Evolutionary conservation across 805 yeast species (phyloP), one percentile per base, ranked within the genome.

Genomic region (Candida cerambycidarum): DNA sequence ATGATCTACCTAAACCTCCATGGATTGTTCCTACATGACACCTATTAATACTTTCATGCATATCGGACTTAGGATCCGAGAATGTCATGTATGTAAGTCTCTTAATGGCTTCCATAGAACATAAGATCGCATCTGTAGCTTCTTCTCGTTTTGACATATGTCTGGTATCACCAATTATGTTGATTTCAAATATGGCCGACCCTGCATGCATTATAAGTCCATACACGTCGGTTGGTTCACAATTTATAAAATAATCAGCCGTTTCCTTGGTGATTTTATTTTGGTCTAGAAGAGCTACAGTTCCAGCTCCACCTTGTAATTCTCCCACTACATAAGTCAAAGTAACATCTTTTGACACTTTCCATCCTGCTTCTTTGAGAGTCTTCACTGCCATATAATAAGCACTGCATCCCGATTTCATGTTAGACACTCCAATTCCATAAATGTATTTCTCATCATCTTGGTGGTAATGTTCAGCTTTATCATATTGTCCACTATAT

Each of bases 131-230:
- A 45, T 59, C 63, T 1, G 63, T 58, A 32, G 62, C 62, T 41
- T 59, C 63, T 38, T 59, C 63, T 35, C 63, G 42, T 37, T 59
- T 59, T 5, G 61, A 57, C 62, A 58, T 56, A 44, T 58, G 63
- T 36, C 62, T 50, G 9, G 63, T 59, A 33, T 59, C 62, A 12
- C 63, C 63, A 38, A 58, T 51, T 12, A 58, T 51, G 36, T 59
- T 56, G 18, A 57, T 51, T 42, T 54, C 52, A 42, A 59, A 51
- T 12, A 59, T 54, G 5, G 61, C 57, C 5, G 61, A 55, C 5
- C 62, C 62, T 11, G 63, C 62, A 40, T 59, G 63, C 62, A 58
- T 59, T 9, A 54, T 50, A 38, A 59, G 46, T 1, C 58, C 62
- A 43, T 45, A 49, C 12, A 58, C 60, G 40, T 59, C 63, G 7